Evolutionary conservation across 2,329 filamentous ascomycete species (phyloP), one percentile per base, ranked within the genome.

Genomic region (Cyphellophora attinorum): DNA sequence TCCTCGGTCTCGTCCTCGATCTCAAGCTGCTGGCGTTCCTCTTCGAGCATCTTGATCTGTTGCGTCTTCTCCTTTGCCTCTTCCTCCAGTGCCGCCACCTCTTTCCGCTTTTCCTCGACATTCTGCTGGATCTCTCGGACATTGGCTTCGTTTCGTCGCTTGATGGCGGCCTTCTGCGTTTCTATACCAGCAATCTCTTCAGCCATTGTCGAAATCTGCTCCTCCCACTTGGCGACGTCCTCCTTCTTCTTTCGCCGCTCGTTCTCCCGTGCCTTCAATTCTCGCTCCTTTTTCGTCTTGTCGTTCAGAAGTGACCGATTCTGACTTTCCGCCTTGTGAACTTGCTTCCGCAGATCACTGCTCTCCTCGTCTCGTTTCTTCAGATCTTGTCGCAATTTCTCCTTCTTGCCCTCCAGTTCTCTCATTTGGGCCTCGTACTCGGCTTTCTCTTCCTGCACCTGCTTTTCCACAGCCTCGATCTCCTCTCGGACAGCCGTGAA

Each of bases 291-390:
- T 51, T 88, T 84, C 1, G 74, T 70, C 48, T 81, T 83, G 40
- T 82, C 80, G 44, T 81, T 83, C 53, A 93, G 81, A 1, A 84
- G 81, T 4, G 77, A 72, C 31, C 85, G 77, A 64, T 93, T 94
- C 45, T 83, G 70, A 34, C 85, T 77, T 56, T 93, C 85, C 5
- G 88, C 76, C 29, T 74, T 76, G 34, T 84, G 79, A 34, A 93
- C 79, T 52, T 89, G 80, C 42, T 81, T 81, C 51, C 82, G 85
- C 35, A 95, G 61, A 52, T 86, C 85, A 29, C 84, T 79, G 31
- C 85, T 95, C 33, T 79, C 82, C 51, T 93, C 85, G 45, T 96
- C 89, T 56, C 93, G 94, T 52, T 93, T 85, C 54, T 84, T 91
- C 35, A 91, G 68, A 13, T 79, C 71, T 42, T 80, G 79, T 50